These are phyloP conservation scores for Crucibulum laeve DNA, from an alignment of 768 basidiomycete genomes.

Conservation along the genomic window DNA sequence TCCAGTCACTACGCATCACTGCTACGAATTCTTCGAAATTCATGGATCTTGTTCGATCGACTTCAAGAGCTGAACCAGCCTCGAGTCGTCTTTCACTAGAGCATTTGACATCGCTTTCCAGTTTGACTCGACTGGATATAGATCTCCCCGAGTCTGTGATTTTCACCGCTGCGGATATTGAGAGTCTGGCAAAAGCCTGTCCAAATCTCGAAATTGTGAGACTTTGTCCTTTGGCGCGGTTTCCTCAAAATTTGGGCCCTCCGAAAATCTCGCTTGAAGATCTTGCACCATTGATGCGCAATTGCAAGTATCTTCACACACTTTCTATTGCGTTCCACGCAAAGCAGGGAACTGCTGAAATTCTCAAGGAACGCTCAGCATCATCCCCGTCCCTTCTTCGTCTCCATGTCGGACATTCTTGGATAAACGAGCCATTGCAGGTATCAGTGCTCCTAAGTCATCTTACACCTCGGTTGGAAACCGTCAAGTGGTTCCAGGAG, in stretches of 20 bases:
- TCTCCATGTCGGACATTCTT: slow-evolving; percentile 74
- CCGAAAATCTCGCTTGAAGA: slow-evolving; percentile 61
- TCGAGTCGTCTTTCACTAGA: slow-evolving; percentile 60
- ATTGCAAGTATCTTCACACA: slow-evolving; percentile 61
- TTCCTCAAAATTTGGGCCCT: slow-evolving; percentile 45
- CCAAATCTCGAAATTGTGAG: slow-evolving; percentile 67
- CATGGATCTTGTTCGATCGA: slow-evolving; percentile 75
- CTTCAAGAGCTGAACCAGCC: slow-evolving; percentile 59
- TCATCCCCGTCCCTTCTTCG: slow-evolving; percentile 68
- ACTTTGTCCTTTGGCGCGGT: slow-evolving; percentile 66
- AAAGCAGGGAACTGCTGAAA: slow-evolving; percentile 35
- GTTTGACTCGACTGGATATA: slow-evolving; percentile 61
- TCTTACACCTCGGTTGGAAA: slow-evolving; percentile 66
- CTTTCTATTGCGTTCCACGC: slow-evolving; percentile 65
- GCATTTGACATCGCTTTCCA: slow-evolving; percentile 47
- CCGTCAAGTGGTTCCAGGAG: slow-evolving; percentile 73
- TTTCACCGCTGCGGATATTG: slow-evolving; percentile 58
- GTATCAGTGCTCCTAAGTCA: slow-evolving; percentile 73
- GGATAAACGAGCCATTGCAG: slow-evolving; percentile 64
- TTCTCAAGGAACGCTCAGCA: slow-evolving; percentile 38
- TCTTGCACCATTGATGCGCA: slow-evolving; percentile 51
- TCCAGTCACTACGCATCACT: slow-evolving; percentile 57
- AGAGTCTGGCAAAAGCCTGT: slow-evolving; percentile 52
- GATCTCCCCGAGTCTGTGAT: slow-evolving; percentile 76
- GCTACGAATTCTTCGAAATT: slow-evolving; percentile 75